Conservation (phyloP, 2,329 filamentous ascomycete species). For the Leptographium procerum region DNA sequence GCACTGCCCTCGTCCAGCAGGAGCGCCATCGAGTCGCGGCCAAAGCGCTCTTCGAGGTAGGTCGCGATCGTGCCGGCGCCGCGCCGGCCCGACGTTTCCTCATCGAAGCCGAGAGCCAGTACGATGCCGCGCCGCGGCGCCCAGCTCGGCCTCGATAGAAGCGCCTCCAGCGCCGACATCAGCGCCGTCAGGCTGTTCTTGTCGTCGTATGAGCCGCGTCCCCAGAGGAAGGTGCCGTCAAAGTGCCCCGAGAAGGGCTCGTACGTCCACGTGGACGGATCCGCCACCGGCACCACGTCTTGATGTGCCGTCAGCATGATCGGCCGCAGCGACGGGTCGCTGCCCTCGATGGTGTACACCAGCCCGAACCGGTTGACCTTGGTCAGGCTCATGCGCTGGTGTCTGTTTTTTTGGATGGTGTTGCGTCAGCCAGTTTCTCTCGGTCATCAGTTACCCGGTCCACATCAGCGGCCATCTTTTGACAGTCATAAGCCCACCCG, state of each 20-base stretch:
- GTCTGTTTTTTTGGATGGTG: no score
- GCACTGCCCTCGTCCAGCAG: background rate
- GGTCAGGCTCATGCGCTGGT: background rate
- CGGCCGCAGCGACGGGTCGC: conserved; percentile 36
- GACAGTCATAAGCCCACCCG: no score
- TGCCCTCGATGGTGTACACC: conserved; percentile 45
- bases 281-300: conserved; percentile 48
- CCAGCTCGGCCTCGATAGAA: conserved; percentile 31
- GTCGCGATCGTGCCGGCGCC: conserved; percentile 34
- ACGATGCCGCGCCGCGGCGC: conserved; percentile 42
- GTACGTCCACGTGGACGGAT: conserved; percentile 44
- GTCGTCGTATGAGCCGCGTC: conserved; percentile 47
- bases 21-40: conserved; percentile 32
- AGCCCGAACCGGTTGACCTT: conserved; percentile 47
- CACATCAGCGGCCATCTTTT: no score
- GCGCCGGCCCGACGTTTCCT: conserved; percentile 40
- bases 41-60: conserved; percentile 31
- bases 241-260: conserved; percentile 46
- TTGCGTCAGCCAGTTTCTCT: no score
- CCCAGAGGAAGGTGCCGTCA: conserved; percentile 47
- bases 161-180: conserved; percentile 41
- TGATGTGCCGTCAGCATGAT: conserved; percentile 50
- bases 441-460: no score
- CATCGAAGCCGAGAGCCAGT: conserved; percentile 50
- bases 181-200: conserved; percentile 49